These are phyloP conservation scores for Moniliophthora roreri DNA, from an alignment of 1,284 basidiomycete species.

Conservation along the genomic window DNA sequence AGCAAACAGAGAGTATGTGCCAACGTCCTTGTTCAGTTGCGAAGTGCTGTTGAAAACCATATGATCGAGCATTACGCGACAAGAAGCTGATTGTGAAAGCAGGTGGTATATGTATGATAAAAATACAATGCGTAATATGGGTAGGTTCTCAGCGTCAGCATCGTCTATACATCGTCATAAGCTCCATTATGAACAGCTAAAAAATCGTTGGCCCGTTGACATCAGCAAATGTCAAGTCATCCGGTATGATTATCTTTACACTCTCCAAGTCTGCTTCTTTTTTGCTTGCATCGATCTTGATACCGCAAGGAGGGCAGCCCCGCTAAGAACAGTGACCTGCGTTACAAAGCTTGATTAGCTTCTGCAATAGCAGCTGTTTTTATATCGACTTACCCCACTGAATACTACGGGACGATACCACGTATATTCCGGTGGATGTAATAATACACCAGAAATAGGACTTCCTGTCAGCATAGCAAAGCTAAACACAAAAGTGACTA, in stretches of 20 bases:
- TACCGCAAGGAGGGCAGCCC: slow-evolving; percentile 5
- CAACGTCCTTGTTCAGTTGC: too few species aligned
- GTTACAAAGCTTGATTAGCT: background rate
- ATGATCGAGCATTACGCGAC: too few species aligned
- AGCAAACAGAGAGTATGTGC: too few species aligned
- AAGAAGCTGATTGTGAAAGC: too few species aligned
- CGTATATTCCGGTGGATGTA: slow-evolving; percentile 17
- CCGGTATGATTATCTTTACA: background rate
- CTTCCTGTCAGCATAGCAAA: slow-evolving; percentile 20
- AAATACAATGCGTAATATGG: too few species aligned
- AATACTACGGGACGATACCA: slow-evolving; percentile 20
- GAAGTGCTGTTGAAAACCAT: too few species aligned
- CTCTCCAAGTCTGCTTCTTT: slow-evolving; percentile 14
- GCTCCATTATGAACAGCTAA: too few species aligned
- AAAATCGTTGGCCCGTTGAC: too few species aligned
- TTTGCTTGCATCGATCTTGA: slow-evolving; percentile 12
- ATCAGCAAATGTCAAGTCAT: too few species aligned
- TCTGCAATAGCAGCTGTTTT: background rate
- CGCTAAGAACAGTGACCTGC: slow-evolving; percentile 8
- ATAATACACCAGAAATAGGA: slow-evolving; percentile 20
- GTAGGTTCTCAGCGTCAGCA: too few species aligned
- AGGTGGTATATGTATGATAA: too few species aligned
- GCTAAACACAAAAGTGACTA: slow-evolving; percentile 16
- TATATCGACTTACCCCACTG: slow-evolving; percentile 13
- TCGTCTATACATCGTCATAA: too few species aligned